A percentile compares a stretch with the other conserved stretches of the same genome.
These are phyloP conservation scores for Rhizopogon salebrosus DNA, from an alignment of 768 basidiomycete species.

Conservation along the genomic window DNA sequence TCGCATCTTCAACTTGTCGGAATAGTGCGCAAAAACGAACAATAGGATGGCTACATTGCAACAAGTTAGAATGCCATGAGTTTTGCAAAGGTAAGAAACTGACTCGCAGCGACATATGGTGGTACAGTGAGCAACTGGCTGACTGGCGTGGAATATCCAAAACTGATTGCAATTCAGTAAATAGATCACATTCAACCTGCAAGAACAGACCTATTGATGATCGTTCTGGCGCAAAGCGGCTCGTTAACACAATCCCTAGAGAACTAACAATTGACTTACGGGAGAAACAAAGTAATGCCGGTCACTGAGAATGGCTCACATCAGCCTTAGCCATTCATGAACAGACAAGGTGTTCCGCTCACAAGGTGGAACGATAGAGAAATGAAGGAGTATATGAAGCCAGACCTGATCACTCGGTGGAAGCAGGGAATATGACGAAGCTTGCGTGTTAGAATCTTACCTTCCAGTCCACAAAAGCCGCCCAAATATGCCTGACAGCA, in stretches of 20 bases:
- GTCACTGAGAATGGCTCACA: conserved; percentile 38
- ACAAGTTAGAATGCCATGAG: background rate
- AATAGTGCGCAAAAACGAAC: conserved; percentile 46
- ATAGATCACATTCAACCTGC: conserved; percentile 1
- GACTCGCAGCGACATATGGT: conserved; percentile 58
- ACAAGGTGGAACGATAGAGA: conserved; percentile 58
- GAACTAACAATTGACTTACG: conserved; percentile 37
- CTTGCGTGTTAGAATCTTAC: conserved; percentile 18
- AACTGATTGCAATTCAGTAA: conserved; percentile 28
- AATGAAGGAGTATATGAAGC: conserved; percentile 53
- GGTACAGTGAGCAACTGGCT: conserved; percentile 62
- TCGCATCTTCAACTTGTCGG: conserved; percentile 50
- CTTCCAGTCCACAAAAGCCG: conserved; percentile 59
- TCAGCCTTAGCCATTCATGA: background rate
- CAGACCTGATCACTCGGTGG: conserved; percentile 30
- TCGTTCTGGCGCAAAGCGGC: conserved; percentile 1
- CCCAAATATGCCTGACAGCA: conserved; percentile 43
- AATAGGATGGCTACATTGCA: conserved; percentile 40
- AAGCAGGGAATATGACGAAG: background rate
- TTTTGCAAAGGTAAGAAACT: conserved; percentile 21
- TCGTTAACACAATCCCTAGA: background rate
- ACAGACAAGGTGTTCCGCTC: conserved; percentile 22
- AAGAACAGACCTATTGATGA: conserved; percentile 1
- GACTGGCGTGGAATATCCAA: conserved; percentile 49
- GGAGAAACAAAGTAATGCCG: conserved; percentile 67